Evolutionary conservation across 2,329 filamentous ascomycete genomes (phyloP), one percentile per base, ranked within the genome.

Genomic region (Metarhizium album): DNA sequence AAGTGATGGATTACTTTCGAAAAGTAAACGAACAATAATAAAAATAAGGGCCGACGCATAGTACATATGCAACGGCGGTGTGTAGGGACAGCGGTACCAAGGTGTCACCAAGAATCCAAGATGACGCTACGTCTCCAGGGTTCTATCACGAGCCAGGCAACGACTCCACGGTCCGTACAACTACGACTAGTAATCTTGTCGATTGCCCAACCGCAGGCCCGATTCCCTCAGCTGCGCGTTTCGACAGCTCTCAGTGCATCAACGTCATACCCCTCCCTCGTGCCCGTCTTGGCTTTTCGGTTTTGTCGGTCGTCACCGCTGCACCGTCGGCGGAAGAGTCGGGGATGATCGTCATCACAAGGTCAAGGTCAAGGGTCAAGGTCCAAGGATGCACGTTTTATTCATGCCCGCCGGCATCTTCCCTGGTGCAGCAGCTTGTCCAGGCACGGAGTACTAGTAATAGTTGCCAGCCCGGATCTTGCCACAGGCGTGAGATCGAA

Each of bases 161-260:
- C n/a, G n/a, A n/a, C n/a, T n/a, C n/a, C n/a, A n/a, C n/a, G n/a
- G n/a, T 29, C 27, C 27, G 27, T 29, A 29, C 11, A 29, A 29
- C 27, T 6, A 37, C 16, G 35, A 14, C 16, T 37, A 14, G 35
- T 29, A n/a, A 18, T 47, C 55, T 57, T 47, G 52, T 52, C 52
- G 55, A 57, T 57, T 49, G 49, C 47, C 37, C 46, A 42, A 48
- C 52, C 51, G 24, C 38, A 29, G 24, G 49, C 13, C 38, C 52
- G 51, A 54, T 52, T 35, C 11, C 33, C 46, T 20, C 49, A 29
- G 35, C 27, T 22, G n/a, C 16, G 38, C 42, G 14, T 14, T 51
- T 47, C 40, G 48, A 53, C 47, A n/a, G 7, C 20, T 31, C 23
- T 31, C 23, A 49, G 27, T 50, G 40, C 48, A 24, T 46, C 13